Base-by-base conservation (phyloP, 352 stramenopile genomes). In the Stramenopiles sp. region DNA sequence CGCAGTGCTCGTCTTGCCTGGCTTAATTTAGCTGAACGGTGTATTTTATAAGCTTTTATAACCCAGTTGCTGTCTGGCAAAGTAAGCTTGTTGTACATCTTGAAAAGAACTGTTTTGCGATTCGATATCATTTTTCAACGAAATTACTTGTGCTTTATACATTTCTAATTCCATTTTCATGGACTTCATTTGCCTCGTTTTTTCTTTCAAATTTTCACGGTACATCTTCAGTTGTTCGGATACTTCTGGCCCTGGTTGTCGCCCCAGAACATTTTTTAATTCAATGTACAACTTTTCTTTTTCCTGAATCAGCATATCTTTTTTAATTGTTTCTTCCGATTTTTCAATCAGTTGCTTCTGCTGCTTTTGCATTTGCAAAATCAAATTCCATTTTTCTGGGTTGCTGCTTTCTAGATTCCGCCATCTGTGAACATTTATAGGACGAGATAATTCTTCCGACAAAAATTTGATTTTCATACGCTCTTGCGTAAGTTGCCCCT, bases 91-190 rank as follows among this genome's bases (percentile, higher is more conserved):
- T 63, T 63, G 43, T 63, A 63, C 12, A 63, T 18, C 25, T 18
- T 63, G 12, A 63, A 63, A 63, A 63, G 12, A 18, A 63, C 12
- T 18, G 25, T 63, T 63, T 63, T 18, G 25, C 25, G 12, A 12
- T 18, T 63, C 43, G 43, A 63, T 63, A 18, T 63, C 43, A 63
- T 63, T 63, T 63, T 63, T 63, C 25, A 25, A 63, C 43, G 43
- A 63, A 18, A 25, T 63, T 18, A 63, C 43, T 63, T 63, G 43
- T 63, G 12, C 85, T 78, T 94, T 94, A 82, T 95, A 96, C 94
- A 98, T 98, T 80, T 98, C 98, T 74, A 98, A 90, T 77, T 98
- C 93, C 73, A 85, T 90, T 34, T 94, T 87, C 81, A 98, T 90
- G 25, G 90, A 92, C 81, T 97, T 97, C 83, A 98, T 90, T 79